phyloP scores from a whole-genome alignment of 257 asterid genomes.

The Gentiana macrophylla region DNA sequence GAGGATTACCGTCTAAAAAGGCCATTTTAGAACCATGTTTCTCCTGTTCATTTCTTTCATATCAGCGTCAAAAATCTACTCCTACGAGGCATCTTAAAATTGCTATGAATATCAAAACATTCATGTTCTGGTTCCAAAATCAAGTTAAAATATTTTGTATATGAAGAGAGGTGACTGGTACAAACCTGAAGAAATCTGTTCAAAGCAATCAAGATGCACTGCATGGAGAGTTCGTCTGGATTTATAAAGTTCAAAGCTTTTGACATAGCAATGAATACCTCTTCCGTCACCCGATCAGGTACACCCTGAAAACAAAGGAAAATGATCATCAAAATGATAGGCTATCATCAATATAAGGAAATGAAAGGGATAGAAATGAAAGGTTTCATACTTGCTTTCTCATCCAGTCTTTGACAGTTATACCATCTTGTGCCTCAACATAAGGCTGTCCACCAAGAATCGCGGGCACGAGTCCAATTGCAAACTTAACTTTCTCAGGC shows the following conservation, averaged over 20 bases:
- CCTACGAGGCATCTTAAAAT: too few species aligned
- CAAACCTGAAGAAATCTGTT: conserved; percentile 87
- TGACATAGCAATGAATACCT: conserved; percentile 98
- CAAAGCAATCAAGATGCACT: conserved; percentile 89
- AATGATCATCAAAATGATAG: too few species aligned
- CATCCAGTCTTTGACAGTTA: conserved; percentile 96
- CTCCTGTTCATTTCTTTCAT: conserved; percentile 41
- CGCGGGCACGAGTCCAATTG: conserved; percentile 94
- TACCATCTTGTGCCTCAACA: conserved; percentile 95
- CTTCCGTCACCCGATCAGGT: conserved; percentile 79
- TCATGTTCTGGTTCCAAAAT: too few species aligned
- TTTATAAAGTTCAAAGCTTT: conserved; percentile 95
- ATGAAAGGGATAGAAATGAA: conserved; percentile 2
- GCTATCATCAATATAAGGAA: too few species aligned
- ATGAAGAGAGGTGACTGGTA: neutral
- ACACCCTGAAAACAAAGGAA: conserved; percentile 52
- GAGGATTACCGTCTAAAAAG: conserved; percentile 95
- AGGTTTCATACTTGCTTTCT: conserved; percentile 55
- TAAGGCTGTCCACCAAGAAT: conserved; percentile 92
- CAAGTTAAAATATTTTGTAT: too few species aligned
- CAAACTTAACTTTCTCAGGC: conserved; percentile 93
- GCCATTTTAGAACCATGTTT: conserved; percentile 99
- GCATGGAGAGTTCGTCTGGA: conserved; percentile 96
- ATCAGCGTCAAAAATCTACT: too few species aligned
- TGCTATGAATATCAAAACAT: too few species aligned